Evolutionary conservation across 306 rosid species (phyloP).

Genomic region (Medicago ruthenica): DNA sequence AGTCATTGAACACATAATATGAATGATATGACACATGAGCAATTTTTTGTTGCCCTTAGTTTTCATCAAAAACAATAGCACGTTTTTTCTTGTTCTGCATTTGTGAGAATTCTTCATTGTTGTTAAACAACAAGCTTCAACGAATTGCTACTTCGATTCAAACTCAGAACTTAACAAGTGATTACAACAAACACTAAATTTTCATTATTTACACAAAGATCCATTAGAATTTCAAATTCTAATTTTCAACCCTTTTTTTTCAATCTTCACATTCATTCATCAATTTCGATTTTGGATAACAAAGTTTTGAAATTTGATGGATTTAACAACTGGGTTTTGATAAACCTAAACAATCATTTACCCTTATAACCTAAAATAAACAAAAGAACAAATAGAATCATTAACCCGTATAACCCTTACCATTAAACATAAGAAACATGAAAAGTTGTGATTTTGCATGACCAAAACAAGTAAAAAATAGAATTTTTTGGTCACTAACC

Average conservation of each 20-base stretch:
- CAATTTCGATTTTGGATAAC: neutral
- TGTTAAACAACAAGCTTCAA: neutral
- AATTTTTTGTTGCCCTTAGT: neutral
- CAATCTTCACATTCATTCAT: neutral
- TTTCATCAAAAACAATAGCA: neutral
- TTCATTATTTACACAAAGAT: constrained; percentile 1
- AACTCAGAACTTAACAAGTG: neutral
- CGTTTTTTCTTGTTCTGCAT: neutral
- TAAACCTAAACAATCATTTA: no score
- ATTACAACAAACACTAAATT: neutral
- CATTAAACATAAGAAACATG: no score
- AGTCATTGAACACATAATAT: no score
- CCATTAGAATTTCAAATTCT: neutral
- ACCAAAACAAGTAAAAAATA: no score
- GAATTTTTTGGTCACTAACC: no score
- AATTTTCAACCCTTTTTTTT: neutral
- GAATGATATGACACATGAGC: constrained; percentile 2
- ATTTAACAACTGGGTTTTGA: constrained; percentile 11
- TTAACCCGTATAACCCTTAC: no score
- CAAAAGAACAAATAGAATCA: no score
- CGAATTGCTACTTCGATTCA: constrained; percentile 2
- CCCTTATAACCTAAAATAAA: no score
- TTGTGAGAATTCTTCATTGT: neutral
- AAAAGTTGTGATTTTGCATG: no score
- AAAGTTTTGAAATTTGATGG: neutral